A percentile compares a stretch with the other conserved stretches of the same genome.
These are phyloP conservation scores for Saccharomycopsis sp. DNA, from an alignment of 805 yeast genomes.

Conservation along the genomic window DNA sequence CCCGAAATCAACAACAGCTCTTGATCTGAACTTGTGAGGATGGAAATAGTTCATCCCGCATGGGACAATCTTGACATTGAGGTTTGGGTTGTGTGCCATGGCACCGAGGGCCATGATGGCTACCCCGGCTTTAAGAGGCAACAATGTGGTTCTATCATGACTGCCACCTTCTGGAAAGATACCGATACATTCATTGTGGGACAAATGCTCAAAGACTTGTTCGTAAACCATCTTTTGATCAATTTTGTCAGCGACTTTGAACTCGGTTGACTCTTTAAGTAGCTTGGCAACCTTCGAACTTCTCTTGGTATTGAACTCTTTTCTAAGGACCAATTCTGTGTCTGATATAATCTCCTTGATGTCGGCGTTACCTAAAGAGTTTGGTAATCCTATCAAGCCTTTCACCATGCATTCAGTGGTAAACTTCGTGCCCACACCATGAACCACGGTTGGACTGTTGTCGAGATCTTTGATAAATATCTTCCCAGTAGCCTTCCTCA, in stretches of 20 bases:
- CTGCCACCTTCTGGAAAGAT: constrained; percentile 98
- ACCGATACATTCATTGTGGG: constrained; percentile 73
- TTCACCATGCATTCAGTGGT: constrained; percentile 48
- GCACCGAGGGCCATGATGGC: constrained; percentile 98
- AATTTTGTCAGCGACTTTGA: constrained; percentile 68
- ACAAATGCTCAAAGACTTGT: constrained; percentile 72
- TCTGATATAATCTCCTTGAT: constrained; percentile 61
- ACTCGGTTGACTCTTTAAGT: constrained; percentile 50
- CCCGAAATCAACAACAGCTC: constrained; percentile 93
- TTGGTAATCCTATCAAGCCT: constrained; percentile 70
- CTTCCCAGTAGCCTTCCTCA: constrained; percentile 57
- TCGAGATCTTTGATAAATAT: constrained; percentile 44
- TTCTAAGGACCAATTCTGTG: constrained; percentile 54
- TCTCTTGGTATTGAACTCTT: constrained; percentile 53
- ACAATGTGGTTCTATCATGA: constrained; percentile 82
- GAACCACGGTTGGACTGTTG: constrained; percentile 42
- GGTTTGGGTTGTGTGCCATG: constrained; percentile 61
- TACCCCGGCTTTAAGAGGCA: constrained; percentile 94
- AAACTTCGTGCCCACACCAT: constrained; percentile 62
- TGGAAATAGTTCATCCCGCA: constrained; percentile 96
- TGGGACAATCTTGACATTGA: constrained; percentile 80
- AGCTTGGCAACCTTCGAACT: constrained; percentile 35
- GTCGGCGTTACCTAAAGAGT: constrained; percentile 67
- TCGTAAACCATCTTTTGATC: constrained; percentile 79
- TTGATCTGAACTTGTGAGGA: constrained; percentile 84